Percentiles rank a stretch among this genome's conserved stretches.
Evolutionary conservation across 2,329 filamentous ascomycete species (phyloP).

Genomic region (Claviceps sp.): DNA sequence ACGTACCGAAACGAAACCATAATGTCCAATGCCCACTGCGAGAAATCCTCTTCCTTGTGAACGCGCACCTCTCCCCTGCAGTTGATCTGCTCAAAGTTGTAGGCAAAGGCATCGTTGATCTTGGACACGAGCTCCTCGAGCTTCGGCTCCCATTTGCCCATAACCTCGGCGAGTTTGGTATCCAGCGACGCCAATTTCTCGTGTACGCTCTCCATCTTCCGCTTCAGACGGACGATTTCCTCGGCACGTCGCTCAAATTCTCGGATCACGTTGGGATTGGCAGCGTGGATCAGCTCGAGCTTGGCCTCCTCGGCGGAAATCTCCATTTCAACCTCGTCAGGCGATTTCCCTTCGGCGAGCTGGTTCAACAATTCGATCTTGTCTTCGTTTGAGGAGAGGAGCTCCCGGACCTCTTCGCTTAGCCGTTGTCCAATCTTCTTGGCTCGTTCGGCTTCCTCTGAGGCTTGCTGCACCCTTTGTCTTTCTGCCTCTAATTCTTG

Average conservation of each 20-base stretch:
- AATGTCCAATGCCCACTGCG: conserved; percentile 86
- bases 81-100: conserved; percentile 88
- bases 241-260: conserved; percentile 63
- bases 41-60: conserved; percentile 85
- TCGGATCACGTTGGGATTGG: conserved; percentile 59
- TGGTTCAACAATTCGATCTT: conserved; percentile 27
- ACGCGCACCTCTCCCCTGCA: conserved; percentile 85
- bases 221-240: conserved; percentile 53
- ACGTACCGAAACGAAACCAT: conserved; percentile 83
- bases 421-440: conserved; percentile 21
- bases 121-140: conserved; percentile 64
- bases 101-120: conserved; percentile 82
- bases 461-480: conserved; percentile 20
- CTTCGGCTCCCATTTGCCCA: conserved; percentile 66
- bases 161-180: conserved; percentile 49
- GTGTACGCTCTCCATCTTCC: conserved; percentile 40
- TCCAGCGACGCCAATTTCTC: conserved; percentile 41
- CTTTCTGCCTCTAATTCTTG: conserved; percentile 34
- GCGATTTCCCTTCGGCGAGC: conserved; percentile 34
- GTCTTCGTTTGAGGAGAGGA: conserved; percentile 26
- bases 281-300: conserved; percentile 67
- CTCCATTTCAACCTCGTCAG: conserved; percentile 56
- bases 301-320: conserved; percentile 62
- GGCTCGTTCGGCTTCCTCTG: conserved; percentile 24
- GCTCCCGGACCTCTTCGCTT: conserved; percentile 22